Percentiles rank a stretch among this genome's conserved stretches.
These are phyloP conservation scores for Mrakia frigida DNA, from an alignment of 768 basidiomycete genomes.

Conservation along the genomic window DNA sequence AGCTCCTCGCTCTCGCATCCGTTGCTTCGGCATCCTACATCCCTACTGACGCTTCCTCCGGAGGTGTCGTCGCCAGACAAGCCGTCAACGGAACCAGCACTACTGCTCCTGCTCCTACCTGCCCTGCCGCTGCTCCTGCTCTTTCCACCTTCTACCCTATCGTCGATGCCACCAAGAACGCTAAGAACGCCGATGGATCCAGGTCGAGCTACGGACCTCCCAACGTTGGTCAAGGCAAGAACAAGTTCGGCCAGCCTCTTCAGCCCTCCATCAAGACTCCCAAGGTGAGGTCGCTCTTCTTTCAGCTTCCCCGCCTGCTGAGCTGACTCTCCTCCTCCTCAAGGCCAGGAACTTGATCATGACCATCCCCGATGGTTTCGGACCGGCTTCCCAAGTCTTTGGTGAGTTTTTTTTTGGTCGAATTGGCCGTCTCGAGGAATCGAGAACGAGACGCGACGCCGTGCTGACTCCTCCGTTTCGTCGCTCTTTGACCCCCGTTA, in stretches of 20 bases:
- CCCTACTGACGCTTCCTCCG: background rate
- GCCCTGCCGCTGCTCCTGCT: slow-evolving; percentile 18
- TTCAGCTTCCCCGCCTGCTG: background rate
- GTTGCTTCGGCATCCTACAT: background rate
- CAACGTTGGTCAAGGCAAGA: slow-evolving; percentile 26
- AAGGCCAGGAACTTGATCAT: slow-evolving; percentile 26
- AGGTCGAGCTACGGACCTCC: slow-evolving; percentile 20
- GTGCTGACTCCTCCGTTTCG: background rate
- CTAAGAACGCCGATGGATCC: slow-evolving; percentile 9
- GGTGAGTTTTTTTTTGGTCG: background rate
- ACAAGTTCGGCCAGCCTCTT: slow-evolving; percentile 12
- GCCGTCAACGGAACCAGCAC: slow-evolving; percentile 3
- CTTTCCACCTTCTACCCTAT: slow-evolving; percentile 9
- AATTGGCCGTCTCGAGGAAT: background rate
- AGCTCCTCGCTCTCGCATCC: slow-evolving; percentile 10
- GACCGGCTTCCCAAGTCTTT: slow-evolving; percentile 24
- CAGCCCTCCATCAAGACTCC: background rate
- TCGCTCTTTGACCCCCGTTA: background rate
- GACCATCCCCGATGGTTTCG: slow-evolving; percentile 31
- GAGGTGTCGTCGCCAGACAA: background rate
- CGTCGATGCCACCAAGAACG: slow-evolving; percentile 3
- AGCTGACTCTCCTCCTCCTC: background rate
- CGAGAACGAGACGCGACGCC: background rate
- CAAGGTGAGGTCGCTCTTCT: background rate
- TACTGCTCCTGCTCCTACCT: background rate